phyloP scores from a whole-genome alignment of 164 flowering plant species.

The Euptelea pleiosperma region DNA sequence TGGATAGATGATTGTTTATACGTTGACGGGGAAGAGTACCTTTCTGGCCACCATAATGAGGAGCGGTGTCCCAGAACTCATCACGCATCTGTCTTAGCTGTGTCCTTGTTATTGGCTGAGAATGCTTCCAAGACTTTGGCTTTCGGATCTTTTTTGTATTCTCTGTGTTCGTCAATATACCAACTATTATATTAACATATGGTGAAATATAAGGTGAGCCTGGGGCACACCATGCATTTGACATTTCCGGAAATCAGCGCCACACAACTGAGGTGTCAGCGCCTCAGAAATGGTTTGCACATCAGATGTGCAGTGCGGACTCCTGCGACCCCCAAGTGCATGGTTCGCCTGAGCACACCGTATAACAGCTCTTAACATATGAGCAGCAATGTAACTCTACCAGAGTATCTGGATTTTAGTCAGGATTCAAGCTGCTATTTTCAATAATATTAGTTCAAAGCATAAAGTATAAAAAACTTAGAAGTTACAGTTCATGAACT shows the following conservation, averaged over 20 bases:
- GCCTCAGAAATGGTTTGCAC: neutral
- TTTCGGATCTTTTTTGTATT: conserved; percentile 59
- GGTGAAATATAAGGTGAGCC: conserved; percentile 1
- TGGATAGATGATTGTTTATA: neutral
- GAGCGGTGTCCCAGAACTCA: conserved; percentile 98
- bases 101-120: conserved; percentile 68
- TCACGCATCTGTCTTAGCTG: conserved; percentile 81
- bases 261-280: neutral
- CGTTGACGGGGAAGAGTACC: conserved; percentile 33
- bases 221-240: too few relatives aligned
- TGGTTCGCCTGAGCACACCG: too few relatives aligned
- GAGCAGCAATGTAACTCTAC: neutral
- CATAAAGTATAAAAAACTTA: too few relatives aligned
- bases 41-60: conserved; percentile 45
- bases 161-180: conserved; percentile 31
- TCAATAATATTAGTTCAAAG: too few relatives aligned
- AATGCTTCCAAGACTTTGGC: conserved; percentile 88
- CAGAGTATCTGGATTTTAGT: neutral
- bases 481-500: too few relatives aligned
- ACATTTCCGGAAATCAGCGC: neutral
- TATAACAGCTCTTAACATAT: too few relatives aligned
- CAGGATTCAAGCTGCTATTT: conserved; percentile 7
- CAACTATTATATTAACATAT: neutral
- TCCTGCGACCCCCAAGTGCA: neutral
- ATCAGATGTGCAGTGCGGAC: neutral